Evolutionary conservation across 2,329 filamentous ascomycete genomes (phyloP).

Genomic region (Fusarium graminum): DNA sequence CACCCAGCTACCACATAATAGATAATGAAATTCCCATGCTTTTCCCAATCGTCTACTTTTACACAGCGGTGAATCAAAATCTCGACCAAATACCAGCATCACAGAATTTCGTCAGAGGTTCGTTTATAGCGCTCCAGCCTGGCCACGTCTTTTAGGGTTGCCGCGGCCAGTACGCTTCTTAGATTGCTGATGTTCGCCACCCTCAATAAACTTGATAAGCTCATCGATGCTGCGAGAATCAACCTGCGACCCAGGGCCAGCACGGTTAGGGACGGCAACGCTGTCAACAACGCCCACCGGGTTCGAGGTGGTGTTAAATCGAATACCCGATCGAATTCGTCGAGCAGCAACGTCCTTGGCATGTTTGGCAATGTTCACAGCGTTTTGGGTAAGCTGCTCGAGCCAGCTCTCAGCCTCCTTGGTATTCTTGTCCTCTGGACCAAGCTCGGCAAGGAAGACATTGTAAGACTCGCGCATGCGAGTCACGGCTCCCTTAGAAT

Average conservation of each 20-base stretch:
- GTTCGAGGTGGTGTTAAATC: constrained; percentile 65
- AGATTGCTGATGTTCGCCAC: constrained; percentile 67
- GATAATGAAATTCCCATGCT: constrained; percentile 37
- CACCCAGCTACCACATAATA: constrained; percentile 32
- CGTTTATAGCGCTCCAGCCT: constrained; percentile 42
- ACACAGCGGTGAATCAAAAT: constrained; percentile 38
- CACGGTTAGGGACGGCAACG: constrained; percentile 53
- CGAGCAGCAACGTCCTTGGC: constrained; percentile 86
- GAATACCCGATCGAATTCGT: constrained; percentile 76
- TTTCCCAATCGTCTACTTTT: constrained; percentile 38
- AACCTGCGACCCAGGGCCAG: constrained; percentile 57
- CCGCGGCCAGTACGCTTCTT: constrained; percentile 69
- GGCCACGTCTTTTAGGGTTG: constrained; percentile 68
- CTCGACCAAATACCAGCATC: constrained; percentile 32
- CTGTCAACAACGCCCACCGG: constrained; percentile 41
- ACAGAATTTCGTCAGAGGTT: constrained; percentile 26
- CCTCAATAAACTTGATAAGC: constrained; percentile 94
- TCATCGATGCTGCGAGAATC: constrained; percentile 93
- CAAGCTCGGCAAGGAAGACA: constrained; percentile 90
- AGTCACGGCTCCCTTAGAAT: constrained; percentile 89
- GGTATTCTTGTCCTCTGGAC: constrained; percentile 93
- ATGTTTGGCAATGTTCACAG: constrained; percentile 93
- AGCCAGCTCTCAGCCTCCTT: constrained; percentile 98
- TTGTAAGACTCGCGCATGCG: constrained; percentile 97
- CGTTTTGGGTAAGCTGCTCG: constrained; percentile 94